Conservation (phyloP, 2,329 filamentous ascomycete species). For the Fusarium illudens region DNA sequence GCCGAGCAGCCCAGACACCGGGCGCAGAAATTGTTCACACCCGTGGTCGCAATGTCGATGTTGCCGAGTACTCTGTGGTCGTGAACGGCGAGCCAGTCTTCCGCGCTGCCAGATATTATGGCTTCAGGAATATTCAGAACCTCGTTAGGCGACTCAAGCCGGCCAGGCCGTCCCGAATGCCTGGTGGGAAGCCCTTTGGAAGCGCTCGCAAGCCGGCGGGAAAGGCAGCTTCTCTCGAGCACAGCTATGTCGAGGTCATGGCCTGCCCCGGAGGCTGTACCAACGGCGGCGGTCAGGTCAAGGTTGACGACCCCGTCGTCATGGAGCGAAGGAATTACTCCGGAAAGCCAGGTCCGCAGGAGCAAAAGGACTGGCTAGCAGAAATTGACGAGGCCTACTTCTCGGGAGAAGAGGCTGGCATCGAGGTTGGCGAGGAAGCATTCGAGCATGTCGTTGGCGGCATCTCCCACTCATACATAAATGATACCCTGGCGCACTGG, state of each 20-base stretch:
- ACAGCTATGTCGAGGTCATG: constrained; percentile 98
- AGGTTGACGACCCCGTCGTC: constrained; percentile 79
- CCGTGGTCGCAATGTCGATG: constrained; percentile 88
- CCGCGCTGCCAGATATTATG: constrained; percentile 90
- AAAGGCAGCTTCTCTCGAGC: constrained; percentile 66
- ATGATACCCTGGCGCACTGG: constrained; percentile 80
- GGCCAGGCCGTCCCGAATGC: constrained; percentile 77
- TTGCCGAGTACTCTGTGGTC: constrained; percentile 82
- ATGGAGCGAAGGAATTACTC: constrained; percentile 57
- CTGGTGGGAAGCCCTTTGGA: constrained; percentile 72
- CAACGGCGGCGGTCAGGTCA: constrained; percentile 95
- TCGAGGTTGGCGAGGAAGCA: constrained; percentile 40
- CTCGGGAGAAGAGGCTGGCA: constrained; percentile 70
- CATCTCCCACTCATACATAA: constrained; percentile 72
- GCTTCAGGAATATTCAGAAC: constrained; percentile 98
- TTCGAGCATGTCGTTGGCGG: constrained; percentile 63
- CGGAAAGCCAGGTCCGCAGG: constrained; percentile 72
- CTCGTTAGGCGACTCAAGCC: constrained; percentile 92
- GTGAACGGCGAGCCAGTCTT: constrained; percentile 68
- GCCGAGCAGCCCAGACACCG: constrained; percentile 74
- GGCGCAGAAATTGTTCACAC: constrained; percentile 75
- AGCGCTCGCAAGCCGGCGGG: constrained; percentile 62
- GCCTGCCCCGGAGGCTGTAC: constrained; percentile 98
- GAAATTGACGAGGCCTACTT: constrained; percentile 91
- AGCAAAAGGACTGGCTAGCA: constrained; percentile 86